A percentile compares a stretch with the other conserved stretches of the same genome.
phyloP scores from a whole-genome alignment of 345 rosid genomes.

The Hibiscus tridactylites region DNA sequence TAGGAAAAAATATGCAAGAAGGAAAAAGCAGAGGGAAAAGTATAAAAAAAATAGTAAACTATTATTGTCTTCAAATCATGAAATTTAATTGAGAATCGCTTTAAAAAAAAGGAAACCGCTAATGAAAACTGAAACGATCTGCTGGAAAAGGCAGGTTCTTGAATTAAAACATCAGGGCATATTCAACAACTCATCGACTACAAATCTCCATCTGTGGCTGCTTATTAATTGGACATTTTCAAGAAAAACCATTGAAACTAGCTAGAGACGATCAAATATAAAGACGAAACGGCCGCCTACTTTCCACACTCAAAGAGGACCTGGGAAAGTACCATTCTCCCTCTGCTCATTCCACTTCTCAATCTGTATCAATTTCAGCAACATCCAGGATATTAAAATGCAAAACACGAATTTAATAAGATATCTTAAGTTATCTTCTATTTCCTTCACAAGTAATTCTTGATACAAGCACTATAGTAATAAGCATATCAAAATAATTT shows the following conservation, averaged over 20 bases:
- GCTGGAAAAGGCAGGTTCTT: not conserved
- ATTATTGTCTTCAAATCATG: no score
- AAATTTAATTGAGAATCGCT: no score
- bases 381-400: not conserved
- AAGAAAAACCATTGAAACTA: constrained; percentile 2
- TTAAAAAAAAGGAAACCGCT: no score
- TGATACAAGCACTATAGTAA: no score
- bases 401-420: not conserved
- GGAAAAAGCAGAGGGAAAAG: no score
- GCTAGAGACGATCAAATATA: not conserved
- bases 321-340: constrained; percentile 73
- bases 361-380: constrained; percentile 30
- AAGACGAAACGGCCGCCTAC: constrained; percentile 10
- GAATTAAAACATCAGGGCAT: not conserved
- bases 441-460: no score
- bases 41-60: no score
- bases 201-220: not conserved
- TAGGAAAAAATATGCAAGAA: no score
- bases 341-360: constrained; percentile 88
- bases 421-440: not conserved
- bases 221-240: constrained; percentile 2
- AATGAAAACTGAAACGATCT: not conserved
- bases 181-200: not conserved
- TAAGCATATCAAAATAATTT: no score
- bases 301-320: constrained; percentile 47